Conservation (phyloP, 2,329 filamentous ascomycete genomes). For the Alternaria brassicae region DNA sequence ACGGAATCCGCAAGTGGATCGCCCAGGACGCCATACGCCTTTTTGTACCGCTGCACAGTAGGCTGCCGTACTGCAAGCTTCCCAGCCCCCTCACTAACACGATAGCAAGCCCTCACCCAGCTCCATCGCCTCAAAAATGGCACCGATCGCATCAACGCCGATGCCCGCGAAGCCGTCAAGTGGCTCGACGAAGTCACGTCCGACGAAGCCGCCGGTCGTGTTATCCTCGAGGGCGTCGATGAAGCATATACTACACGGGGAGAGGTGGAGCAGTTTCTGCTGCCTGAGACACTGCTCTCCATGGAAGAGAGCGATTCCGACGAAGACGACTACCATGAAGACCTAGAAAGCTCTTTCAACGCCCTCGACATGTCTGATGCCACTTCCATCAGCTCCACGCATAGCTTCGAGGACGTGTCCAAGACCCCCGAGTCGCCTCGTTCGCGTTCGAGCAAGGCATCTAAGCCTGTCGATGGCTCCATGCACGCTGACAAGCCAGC, state of each 20-base stretch:
- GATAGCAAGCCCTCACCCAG: conserved; percentile 53
- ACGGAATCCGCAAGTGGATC: conserved; percentile 61
- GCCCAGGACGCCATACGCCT: conserved; percentile 58
- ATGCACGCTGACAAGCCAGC: conserved; percentile 31
- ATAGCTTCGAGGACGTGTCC: conserved; percentile 48
- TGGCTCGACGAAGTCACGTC: conserved; percentile 62
- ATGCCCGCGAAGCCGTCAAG: conserved; percentile 57
- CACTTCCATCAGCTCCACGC: conserved; percentile 54
- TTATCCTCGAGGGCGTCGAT: conserved; percentile 57
- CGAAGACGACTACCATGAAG: conserved; percentile 47
- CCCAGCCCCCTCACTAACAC: conserved; percentile 28
- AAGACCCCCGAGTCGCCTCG: conserved; percentile 51
- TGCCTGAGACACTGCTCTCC: conserved; percentile 58
- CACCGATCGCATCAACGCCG: conserved; percentile 52
- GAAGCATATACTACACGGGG: conserved; percentile 58
- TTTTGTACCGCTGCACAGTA: conserved; percentile 61
- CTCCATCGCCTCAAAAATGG: conserved; percentile 54
- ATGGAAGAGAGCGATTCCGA: conserved; percentile 54
- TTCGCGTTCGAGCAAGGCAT: conserved; percentile 45
- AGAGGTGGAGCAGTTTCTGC: conserved; percentile 58
- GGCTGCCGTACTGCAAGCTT: conserved; percentile 27
- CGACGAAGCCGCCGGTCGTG: conserved; percentile 41
- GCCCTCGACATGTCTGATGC: conserved; percentile 47
- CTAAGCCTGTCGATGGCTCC: conserved; percentile 28
- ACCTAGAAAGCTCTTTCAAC: conserved; percentile 49